Base-by-base conservation (phyloP, 2,329 filamentous ascomycete species). In the Septoria petroselini region DNA sequence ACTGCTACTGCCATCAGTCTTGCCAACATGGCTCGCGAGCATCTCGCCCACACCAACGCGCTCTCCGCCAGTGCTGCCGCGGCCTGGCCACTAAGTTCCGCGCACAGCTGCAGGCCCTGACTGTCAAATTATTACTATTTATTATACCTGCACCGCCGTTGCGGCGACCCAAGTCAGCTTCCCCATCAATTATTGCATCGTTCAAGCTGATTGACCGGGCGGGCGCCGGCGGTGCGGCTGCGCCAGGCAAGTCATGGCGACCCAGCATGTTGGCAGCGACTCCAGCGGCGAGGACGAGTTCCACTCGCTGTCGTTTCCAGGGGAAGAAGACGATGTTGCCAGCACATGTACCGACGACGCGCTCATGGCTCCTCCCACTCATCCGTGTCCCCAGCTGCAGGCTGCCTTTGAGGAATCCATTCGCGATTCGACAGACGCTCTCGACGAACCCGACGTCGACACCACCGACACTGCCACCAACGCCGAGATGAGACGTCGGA, bases 351-450 rank as follows among this genome's bases (percentile, higher is more conserved):
- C 45, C 18, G 57, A 61, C 12, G 48, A 48, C 2, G 49, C 41
- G 25, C 37, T 48, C 38, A 58, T 64, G 43, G 50, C 56, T n/a
- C 64, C 73, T 53, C 79, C 79, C n/a, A 65, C 70, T 35, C 88
- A 94, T 65, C 88, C 88, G 5, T 84, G 93, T 43, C 73, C 80
- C 12, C 78, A 80, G 23, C 86, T 93, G 81, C 88, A 93, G 67
- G 81, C 79, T 54, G 86, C 88, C 54, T 93, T 94, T 66, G 83
- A 86, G 60, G 88, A 93, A 70, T 91, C 87, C 1, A 81, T 93
- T 59, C 73, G 82, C 50, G 88, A 93, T 64, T 84, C 84, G 27
- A 81, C 81, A 11, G 72, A 73, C n/a, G 62, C 57, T 55, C 63
- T 45, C 59, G 59, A 55, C 53, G 65, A 41, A 58, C 65, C 41